A percentile compares a stretch with the other conserved stretches of the same genome.
Conservation (phyloP, 139 green algal species). For the Chlamydomonas sphaeroides region DNA sequence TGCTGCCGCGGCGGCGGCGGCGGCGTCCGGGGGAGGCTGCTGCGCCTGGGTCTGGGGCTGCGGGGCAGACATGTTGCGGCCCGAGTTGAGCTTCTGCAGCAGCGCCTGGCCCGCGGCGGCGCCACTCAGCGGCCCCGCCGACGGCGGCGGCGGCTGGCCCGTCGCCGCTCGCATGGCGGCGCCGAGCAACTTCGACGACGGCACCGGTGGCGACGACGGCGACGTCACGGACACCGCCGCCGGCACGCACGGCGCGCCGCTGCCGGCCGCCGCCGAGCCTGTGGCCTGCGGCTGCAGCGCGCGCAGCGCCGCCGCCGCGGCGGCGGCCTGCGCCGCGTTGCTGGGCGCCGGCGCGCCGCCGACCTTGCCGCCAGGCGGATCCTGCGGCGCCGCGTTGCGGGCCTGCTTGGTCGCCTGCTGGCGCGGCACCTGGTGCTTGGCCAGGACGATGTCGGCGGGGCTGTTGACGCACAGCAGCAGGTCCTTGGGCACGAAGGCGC, state of each 20-base stretch:
- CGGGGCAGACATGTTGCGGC: not conserved
- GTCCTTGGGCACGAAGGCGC: conserved; percentile 51
- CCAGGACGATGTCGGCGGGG: conserved; percentile 7
- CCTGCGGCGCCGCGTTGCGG: not conserved
- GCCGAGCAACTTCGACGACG: conserved; percentile 22
- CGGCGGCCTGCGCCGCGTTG: not conserved
- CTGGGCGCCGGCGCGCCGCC: too few species aligned
- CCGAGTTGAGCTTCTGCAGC: conserved; percentile 18
- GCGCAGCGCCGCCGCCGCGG: not conserved
- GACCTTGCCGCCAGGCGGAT: too few species aligned
- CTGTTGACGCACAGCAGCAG: conserved; percentile 58
- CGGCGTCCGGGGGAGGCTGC: not conserved
- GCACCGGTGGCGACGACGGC: conserved; percentile 7
- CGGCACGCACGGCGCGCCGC: not conserved
- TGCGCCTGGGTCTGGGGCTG: not conserved
- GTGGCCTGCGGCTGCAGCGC: too few species aligned
- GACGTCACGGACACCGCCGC: not conserved
- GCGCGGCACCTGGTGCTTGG: conserved; percentile 13
- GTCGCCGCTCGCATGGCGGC: not conserved
- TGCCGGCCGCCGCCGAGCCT: not conserved
- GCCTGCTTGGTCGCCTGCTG: conserved; percentile 3
- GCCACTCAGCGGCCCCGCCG: not conserved
- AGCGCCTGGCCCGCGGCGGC: not conserved
- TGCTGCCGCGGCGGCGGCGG: not conserved
- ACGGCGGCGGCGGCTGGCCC: not conserved